Percentiles rank a stretch among this genome's conserved stretches.
Evolutionary conservation across 2,329 filamentous ascomycete genomes (phyloP).

Genomic region (Penicillium olsonii): DNA sequence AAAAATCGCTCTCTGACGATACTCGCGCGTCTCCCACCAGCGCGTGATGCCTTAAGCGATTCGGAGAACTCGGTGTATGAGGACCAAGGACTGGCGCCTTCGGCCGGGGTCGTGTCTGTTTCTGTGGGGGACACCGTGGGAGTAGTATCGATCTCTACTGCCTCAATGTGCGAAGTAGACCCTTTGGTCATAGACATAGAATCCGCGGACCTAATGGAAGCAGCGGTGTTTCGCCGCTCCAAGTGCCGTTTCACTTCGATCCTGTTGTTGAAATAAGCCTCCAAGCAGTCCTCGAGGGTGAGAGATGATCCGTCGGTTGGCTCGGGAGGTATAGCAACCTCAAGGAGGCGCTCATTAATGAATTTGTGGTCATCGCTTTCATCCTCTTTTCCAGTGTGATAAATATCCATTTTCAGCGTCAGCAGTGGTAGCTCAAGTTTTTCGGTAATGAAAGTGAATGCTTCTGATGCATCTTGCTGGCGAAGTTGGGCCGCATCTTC

Average conservation of each 20-base stretch:
- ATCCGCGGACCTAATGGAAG: slow-evolving; percentile 44
- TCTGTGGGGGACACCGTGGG: slow-evolving; percentile 36
- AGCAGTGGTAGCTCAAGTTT: slow-evolving; percentile 83
- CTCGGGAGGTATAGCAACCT: slow-evolving; percentile 83
- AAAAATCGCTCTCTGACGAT: slow-evolving; percentile 49
- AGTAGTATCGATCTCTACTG: slow-evolving; percentile 43
- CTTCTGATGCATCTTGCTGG: slow-evolving; percentile 95
- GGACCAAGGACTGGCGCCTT: slow-evolving; percentile 26
- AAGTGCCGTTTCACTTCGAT: slow-evolving; percentile 84
- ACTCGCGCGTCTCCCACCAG: slow-evolving; percentile 37
- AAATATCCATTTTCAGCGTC: slow-evolving; percentile 90
- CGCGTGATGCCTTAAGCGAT: slow-evolving; percentile 23
- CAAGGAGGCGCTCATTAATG: slow-evolving; percentile 84
- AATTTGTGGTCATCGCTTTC: slow-evolving; percentile 91
- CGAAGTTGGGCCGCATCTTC: slow-evolving; percentile 71
- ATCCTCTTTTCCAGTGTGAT: slow-evolving; percentile 82
- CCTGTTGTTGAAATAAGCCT: slow-evolving; percentile 91
- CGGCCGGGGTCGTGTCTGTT: slow-evolving; percentile 23
- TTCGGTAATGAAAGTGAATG: slow-evolving; percentile 92
- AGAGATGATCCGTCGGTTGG: slow-evolving; percentile 66
- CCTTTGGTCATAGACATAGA: slow-evolving; percentile 37
- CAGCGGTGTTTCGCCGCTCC: slow-evolving; percentile 60
- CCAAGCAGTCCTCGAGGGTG: slow-evolving; percentile 85
- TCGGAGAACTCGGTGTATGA: slow-evolving; percentile 29
- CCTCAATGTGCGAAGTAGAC: slow-evolving; percentile 43